Percentiles rank a stretch among this genome's conserved stretches.
Evolutionary conservation across 352 stramenopile species (phyloP).

Genomic region (Hyaloperonospora arabidopsidis): DNA sequence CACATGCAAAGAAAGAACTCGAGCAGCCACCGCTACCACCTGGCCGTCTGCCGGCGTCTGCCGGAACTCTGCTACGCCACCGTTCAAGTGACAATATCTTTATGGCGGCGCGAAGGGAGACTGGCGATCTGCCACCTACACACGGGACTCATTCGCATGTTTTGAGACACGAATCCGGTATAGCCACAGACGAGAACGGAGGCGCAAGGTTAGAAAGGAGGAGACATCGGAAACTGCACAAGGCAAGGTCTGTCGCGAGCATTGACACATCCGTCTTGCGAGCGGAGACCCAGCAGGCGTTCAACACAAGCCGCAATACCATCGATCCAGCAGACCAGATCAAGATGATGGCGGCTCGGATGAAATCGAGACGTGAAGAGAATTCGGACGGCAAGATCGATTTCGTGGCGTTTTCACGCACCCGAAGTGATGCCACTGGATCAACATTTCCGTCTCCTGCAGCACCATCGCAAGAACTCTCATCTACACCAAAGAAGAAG

Average conservation of each 20-base stretch:
- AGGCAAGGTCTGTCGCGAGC: conserved; percentile 46
- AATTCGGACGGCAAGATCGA: conserved; percentile 19
- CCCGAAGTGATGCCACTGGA: conserved; percentile 22
- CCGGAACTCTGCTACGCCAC: conserved; percentile 22
- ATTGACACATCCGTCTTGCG: conserved; percentile 49
- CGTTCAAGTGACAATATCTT: conserved; percentile 35
- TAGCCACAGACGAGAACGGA: conserved; percentile 19
- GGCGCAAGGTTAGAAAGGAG: conserved; percentile 17
- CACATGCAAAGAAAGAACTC: conserved; percentile 11
- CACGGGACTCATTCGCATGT: conserved; percentile 11
- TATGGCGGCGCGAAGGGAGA: conserved; percentile 15
- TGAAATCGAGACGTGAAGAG: conserved; percentile 58
- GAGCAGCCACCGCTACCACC: conserved; percentile 23
- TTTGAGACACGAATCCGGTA: conserved; percentile 9
- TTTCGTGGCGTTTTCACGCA: conserved; percentile 20
- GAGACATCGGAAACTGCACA: conserved; percentile 32
- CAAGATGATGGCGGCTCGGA: conserved; percentile 59
- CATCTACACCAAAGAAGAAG: conserved; percentile 17
- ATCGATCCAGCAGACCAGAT: conserved; percentile 43
- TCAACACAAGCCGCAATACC: conserved; percentile 12
- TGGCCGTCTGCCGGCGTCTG: conserved; percentile 18
- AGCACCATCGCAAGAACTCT: conserved; percentile 3
- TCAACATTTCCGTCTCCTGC: conserved; percentile 8
- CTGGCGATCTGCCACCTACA: conserved; percentile 18
- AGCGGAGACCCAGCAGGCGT: conserved; percentile 14